Conservation (phyloP, 352 stramenopile genomes). For the Phytopythium litorale region DNA sequence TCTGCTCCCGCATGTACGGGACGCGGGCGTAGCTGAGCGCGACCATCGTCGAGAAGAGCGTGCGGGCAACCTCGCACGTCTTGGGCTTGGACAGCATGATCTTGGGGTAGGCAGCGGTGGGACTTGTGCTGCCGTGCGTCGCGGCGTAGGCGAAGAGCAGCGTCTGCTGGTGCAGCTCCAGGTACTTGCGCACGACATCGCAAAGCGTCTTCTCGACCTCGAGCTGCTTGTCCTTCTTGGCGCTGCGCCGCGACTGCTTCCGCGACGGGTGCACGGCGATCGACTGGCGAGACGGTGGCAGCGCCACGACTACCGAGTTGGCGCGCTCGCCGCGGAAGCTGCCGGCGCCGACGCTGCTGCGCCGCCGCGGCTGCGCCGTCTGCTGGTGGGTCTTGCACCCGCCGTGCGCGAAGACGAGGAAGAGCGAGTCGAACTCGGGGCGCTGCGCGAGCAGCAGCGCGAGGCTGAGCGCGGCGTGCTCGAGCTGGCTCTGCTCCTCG, state of each 20-base stretch:
- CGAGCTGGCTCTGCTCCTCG: conserved; percentile 30
- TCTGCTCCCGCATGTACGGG: conserved; percentile 43
- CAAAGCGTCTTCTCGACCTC: conserved; percentile 31
- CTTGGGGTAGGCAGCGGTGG: conserved; percentile 3
- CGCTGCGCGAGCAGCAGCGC: conserved; percentile 38
- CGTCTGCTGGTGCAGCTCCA: conserved; percentile 61
- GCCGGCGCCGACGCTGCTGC: conserved; percentile 6
- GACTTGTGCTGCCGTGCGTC: conserved; percentile 17
- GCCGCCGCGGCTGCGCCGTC: conserved; percentile 12
- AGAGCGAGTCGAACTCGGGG: conserved; percentile 51
- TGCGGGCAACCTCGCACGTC: conserved; percentile 6
- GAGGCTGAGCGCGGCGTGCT: conserved; percentile 32
- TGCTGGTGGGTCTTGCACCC: conserved; percentile 50
- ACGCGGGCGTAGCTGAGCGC: conserved; percentile 54
- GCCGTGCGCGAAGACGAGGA: conserved; percentile 45
- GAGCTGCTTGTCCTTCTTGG: conserved; percentile 19
- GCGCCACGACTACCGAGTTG: conserved; percentile 7
- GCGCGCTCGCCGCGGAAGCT: conserved; percentile 3
- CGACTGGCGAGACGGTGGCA: conserved; percentile 4
- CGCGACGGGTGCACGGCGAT: conserved; percentile 11
- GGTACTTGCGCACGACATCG: conserved; percentile 40
- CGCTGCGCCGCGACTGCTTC: conserved; percentile 8
- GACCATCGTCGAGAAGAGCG: conserved; percentile 38
- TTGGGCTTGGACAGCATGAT: conserved; percentile 8
- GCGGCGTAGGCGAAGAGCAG: conserved; percentile 48